Base-by-base conservation (phyloP, 176 grass and related monocot genomes). In the Musa itinerans region DNA sequence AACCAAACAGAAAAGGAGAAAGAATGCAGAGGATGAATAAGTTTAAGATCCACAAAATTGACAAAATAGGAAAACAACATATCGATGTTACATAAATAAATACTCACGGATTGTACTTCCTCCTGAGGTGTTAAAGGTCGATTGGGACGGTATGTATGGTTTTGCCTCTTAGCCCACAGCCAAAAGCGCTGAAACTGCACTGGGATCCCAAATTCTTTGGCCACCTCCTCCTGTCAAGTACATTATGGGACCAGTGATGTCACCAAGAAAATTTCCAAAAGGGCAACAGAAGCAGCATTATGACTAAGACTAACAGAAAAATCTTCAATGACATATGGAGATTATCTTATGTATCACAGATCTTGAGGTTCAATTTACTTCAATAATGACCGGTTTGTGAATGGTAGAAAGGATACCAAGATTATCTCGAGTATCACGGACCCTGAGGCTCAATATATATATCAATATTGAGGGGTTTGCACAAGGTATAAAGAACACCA, bases 151-250 rank as follows among this genome's bases (percentile, higher is more conserved):
- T 92, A 99, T 7, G 96, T 99, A 80, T 99, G 96, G 78, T 99
- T 99, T 85, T 94, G 96, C 15, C 96, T 78, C 73, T 99, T 99
- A 59, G 96, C 96, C 96, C 96, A 99, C 65, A 99, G 75, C 96
- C 96, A 99, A 84, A 91, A 99, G 43, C 96, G 84, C 76, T 89
- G 96, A 79, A 89, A 95, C 52, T 94, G 86, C 1, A 83, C 90
- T 79, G 91, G 96, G 69, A 99, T 81, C 49, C 91, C 88, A 59
- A 99, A 86, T 77, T 99, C 96, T 82, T 88, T 99, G 43, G 88
- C 96, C 74, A 99, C 91, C 80, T 89, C 96, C 76, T 99, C 96
- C 96, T 99, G 90, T 17, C 68, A 70, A 84, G 5, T 43, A 48
- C 25, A 68, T 34, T 34, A 66, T 61, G 34, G 4, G 3, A 43